Evolutionary conservation across 208 protist species (phyloP).

Genomic region (Crithidia acanthocephali): DNA sequence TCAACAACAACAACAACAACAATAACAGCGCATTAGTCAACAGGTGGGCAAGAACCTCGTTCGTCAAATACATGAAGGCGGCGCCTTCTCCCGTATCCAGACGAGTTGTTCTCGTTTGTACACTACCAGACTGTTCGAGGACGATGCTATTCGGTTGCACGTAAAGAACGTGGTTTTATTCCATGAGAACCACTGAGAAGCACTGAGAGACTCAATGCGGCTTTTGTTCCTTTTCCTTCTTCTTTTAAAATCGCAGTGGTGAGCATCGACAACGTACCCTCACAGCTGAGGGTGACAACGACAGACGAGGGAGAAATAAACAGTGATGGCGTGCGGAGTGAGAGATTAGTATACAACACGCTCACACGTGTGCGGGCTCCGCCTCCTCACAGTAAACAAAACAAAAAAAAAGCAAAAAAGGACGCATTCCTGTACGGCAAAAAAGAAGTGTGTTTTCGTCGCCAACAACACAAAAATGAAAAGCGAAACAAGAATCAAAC

Average conservation of each 20-base stretch:
- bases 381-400: neutral
- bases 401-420: too few species aligned
- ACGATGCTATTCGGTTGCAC: too few species aligned
- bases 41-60: too few species aligned
- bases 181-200: too few species aligned
- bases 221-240: slow-evolving; percentile 7
- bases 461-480: neutral
- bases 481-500: neutral
- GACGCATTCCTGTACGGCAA: neutral
- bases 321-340: neutral
- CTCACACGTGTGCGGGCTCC: neutral
- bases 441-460: neutral
- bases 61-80: too few species aligned
- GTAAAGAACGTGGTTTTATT: too few species aligned
- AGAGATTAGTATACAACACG: slow-evolving; percentile 4
- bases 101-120: too few species aligned
- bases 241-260: slow-evolving; percentile 13
- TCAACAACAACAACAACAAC: too few species aligned
- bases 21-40: too few species aligned
- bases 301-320: neutral
- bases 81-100: too few species aligned
- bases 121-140: too few species aligned
- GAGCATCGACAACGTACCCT: slow-evolving; percentile 10
- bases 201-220: too few species aligned
- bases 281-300: slow-evolving; percentile 3